Base-by-base conservation (phyloP, 805 yeast genomes). In the Saturnispora kantuleensis region DNA sequence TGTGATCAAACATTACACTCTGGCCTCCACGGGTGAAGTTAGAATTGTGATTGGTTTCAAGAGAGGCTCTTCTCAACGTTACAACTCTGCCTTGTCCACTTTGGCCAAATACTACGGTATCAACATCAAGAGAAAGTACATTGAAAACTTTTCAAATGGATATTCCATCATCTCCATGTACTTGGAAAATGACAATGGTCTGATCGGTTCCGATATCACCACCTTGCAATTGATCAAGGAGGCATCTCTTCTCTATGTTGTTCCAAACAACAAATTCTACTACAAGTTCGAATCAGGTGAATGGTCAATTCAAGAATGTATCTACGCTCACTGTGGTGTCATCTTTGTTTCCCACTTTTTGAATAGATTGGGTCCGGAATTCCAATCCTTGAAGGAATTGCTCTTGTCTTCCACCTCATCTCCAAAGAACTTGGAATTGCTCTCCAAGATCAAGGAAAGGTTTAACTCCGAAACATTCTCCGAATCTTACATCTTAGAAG, bases 381-480 rank as follows among this genome's bases (percentile, higher is more conserved):
- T 84, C 64, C 76, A 71, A 53, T 74, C 86, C 38, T 71, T 90
- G 58, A 64, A 77, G 48, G 66, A 72, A 31, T 28, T 45, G 17
- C 70, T 88, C 49, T 70, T 89, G 47, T 70, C 79, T 29, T 65
- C 75, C 39, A 73, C 74, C 58, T 38, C 40, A 15, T 74, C 79
- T 51, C 69, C 78, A 50, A 76, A 77, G 52, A 79, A 84, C 60
- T 75, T 78, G 29, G 97, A 87, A 65, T 79, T 86, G 30, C 72
- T 90, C 57, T 76, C 71, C 50, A 77, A 81, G 48, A 77, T 90
- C 64, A 90, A 87, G 69, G 85, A 85, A 60, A 79, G 97, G 62
- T 75, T 93, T 57, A 80, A 96, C 60, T 81, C 88, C 39, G 97
- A 93, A 65, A 89, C 97, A 15, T 90, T 82, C 64, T 86, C 97